Base-by-base conservation (phyloP, 1,284 basidiomycete genomes). In the Chondrostereum purpureum region DNA sequence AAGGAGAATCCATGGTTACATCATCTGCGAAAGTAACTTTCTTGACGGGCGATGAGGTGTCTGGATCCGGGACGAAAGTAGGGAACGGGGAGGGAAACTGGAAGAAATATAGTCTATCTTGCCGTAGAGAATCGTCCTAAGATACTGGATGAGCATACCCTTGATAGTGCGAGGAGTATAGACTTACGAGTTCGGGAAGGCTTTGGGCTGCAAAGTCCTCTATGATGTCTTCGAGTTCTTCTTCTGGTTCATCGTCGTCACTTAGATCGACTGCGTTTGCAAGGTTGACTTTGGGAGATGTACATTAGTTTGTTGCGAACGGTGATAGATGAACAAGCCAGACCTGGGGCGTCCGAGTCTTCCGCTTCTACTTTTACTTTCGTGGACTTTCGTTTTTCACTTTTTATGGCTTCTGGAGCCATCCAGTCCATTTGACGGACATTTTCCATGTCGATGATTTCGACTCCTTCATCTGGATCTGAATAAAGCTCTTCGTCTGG, bases 81-180 rank as follows among this genome's bases (percentile, higher is more conserved):
- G 93, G 92, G 65, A 96, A 93, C 0, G 89, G 83, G n/a, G 74
- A 66, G 0, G 93, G 93, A 59, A 97, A 95, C 62, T 95, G 93
- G 68, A 96, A 95, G 53, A 93, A 83, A 59, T 90, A 95, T 1
- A 96, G 69, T 19, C 82, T 73, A 59, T 82, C 80, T 69, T 75
- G 81, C 56, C 66, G 71, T 42, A 73, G 54, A 45, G 65, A 60
- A 21, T 65, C 52, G 46, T 76, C 73, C 78, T 80, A 50, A n/a
- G 12, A 4, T 14, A 39, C 37, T 14, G 39, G 21, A 1, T 21
- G 22, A 5, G 12, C 17, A 16, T 8, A 10, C 8, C 36, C 17
- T 8, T 8, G 36, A 37, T 10, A 19, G 17, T n/a, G n/a, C n/a
- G 20, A 39, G 17, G 20, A 48, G 41, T 43, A 22, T 20, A 27